Evolutionary conservation across 352 stramenopile genomes (phyloP).

Genomic region (Globisporangium nodosum): DNA sequence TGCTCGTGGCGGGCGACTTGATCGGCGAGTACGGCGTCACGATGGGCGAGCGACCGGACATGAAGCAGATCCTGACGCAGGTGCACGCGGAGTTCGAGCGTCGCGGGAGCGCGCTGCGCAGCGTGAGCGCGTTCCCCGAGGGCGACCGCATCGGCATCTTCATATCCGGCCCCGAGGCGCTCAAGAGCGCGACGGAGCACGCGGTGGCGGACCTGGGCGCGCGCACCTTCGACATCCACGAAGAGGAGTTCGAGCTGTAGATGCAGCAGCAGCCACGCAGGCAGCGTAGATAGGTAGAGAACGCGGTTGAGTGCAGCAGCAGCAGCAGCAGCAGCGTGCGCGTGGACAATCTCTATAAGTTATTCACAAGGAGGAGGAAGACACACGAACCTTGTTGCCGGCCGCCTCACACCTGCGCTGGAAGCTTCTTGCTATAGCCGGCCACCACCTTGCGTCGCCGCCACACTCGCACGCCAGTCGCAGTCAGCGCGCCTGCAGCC

Average conservation of each 20-base stretch:
- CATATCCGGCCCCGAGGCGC: constrained; percentile 29
- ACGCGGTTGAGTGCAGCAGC: background rate
- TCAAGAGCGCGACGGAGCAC: constrained; percentile 19
- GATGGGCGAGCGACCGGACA: constrained; percentile 24
- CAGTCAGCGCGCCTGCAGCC: background rate
- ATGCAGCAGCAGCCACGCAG: background rate
- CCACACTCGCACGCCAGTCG: background rate
- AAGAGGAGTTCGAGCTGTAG: constrained; percentile 21
- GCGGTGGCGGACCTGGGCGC: constrained; percentile 9
- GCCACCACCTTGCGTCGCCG: background rate
- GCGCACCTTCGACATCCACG: constrained; percentile 21
- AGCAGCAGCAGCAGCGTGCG: background rate
- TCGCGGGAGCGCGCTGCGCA: background rate
- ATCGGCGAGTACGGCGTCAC: constrained; percentile 21
- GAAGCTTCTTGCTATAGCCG: constrained; percentile 1
- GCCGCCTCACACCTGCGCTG: background rate
- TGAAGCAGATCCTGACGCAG: constrained; percentile 21
- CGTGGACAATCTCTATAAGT: constrained; percentile 1
- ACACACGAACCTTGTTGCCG: no score
- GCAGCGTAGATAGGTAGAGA: background rate
- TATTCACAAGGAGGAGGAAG: background rate
- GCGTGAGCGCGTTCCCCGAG: background rate
- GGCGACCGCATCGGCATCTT: constrained; percentile 24
- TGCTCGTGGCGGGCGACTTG: constrained; percentile 22
- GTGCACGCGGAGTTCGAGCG: constrained; percentile 16